Conservation (phyloP, 345 rosid species). For the Boechera retrofracta region DNA sequence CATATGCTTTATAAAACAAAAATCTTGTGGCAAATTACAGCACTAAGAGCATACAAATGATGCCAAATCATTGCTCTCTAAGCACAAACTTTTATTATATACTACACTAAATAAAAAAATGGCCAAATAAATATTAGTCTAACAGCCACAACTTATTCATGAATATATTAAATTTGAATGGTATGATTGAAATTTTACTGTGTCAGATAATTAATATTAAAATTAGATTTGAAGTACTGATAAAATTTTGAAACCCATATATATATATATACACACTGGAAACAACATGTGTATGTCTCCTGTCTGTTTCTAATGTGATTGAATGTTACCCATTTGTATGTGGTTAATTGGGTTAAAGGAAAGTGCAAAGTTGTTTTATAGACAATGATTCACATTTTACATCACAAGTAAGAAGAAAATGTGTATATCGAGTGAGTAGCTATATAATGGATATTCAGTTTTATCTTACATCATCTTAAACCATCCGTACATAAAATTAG, state of each 20-base stretch:
- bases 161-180: neutral
- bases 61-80: slow-evolving; percentile 36
- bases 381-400: slow-evolving; percentile 8
- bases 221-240: neutral
- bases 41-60: slow-evolving; percentile 33
- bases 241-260: neutral
- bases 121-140: neutral
- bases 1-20: neutral
- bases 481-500: slow-evolving; percentile 28
- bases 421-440: slow-evolving; percentile 15
- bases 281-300: neutral
- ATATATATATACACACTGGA: neutral
- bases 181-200: neutral
- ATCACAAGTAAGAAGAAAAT: neutral
- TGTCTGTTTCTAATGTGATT: neutral
- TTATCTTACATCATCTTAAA: slow-evolving; percentile 7
- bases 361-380: slow-evolving; percentile 9
- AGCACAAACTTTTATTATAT: neutral
- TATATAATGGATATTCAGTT: neutral
- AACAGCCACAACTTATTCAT: slow-evolving; percentile 1
- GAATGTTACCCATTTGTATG: neutral
- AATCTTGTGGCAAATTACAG: slow-evolving; percentile 25
- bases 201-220: neutral
- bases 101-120: neutral
- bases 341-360: neutral